These are phyloP conservation scores for Salvia sclarea DNA, from an alignment of 305 asterid species.

Conservation along the genomic window DNA sequence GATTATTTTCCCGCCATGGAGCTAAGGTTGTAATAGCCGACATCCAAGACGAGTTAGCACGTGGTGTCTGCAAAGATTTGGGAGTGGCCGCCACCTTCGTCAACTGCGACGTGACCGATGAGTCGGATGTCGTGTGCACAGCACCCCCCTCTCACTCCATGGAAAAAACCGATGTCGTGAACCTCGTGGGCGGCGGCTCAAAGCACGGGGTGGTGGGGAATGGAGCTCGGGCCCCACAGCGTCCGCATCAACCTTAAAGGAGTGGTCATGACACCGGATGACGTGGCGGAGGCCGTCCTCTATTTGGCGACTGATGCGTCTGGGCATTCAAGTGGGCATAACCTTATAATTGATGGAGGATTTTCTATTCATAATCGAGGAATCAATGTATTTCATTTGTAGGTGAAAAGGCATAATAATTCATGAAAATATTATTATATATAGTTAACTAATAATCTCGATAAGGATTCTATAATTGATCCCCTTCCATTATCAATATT, in stretches of 20 bases:
- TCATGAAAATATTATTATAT: too few species aligned
- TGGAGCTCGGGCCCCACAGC: neutral
- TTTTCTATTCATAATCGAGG: constrained; percentile 8
- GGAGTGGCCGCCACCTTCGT: neutral
- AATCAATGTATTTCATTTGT: neutral
- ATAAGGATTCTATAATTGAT: too few species aligned
- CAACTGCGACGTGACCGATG: constrained; percentile 42
- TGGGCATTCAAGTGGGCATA: constrained; percentile 31
- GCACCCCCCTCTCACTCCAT: too few species aligned
- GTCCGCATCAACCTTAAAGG: constrained; percentile 19
- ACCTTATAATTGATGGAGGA: constrained; percentile 31
- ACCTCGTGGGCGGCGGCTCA: neutral
- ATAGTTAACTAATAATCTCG: too few species aligned
- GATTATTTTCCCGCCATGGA: neutral
- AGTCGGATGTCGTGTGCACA: constrained; percentile 43
- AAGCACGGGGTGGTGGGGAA: constrained; percentile 19
- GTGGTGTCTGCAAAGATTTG: neutral
- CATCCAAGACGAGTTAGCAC: neutral
- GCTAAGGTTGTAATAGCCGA: constrained; percentile 14
- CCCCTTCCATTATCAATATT: too few species aligned
- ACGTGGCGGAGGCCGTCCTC: constrained; percentile 31
- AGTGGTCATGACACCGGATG: constrained; percentile 1
- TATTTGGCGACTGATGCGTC: constrained; percentile 28
- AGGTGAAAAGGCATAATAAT: too few species aligned
- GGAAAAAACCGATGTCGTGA: too few species aligned